Conservation (phyloP, 2,329 filamentous ascomycete genomes). For the Diaporthe sp. region DNA sequence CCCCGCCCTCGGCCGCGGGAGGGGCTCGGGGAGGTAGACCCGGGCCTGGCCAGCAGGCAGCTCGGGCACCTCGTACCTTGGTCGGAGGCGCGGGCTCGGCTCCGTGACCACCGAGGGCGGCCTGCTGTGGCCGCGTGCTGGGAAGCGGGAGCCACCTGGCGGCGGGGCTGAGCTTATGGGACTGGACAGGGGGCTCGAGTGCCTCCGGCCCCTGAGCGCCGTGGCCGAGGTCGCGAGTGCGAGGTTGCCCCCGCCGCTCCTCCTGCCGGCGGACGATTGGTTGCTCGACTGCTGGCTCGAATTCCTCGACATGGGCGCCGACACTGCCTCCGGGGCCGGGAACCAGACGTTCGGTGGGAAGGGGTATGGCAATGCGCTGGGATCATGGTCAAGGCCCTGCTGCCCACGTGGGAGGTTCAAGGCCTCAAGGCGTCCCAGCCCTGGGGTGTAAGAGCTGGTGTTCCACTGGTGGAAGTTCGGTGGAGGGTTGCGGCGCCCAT, state of each 20-base stretch:
- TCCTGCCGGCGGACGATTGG: slow-evolving; percentile 45
- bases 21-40: slow-evolving; percentile 31
- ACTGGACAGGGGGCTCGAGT: slow-evolving; percentile 38
- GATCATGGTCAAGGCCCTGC: slow-evolving; percentile 45
- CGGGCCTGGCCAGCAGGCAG: slow-evolving; percentile 18
- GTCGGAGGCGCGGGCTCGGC: slow-evolving; percentile 55
- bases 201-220: slow-evolving; percentile 14
- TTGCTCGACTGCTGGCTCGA: slow-evolving; percentile 55
- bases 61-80: slow-evolving; percentile 22
- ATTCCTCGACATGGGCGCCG: slow-evolving; percentile 65
- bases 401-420: slow-evolving; percentile 40
- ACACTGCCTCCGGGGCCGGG: slow-evolving; percentile 57
- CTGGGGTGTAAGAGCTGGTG: slow-evolving; percentile 45
- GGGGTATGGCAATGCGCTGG: slow-evolving; percentile 45
- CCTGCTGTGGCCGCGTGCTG: slow-evolving; percentile 45
- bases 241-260: slow-evolving; percentile 45
- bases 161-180: slow-evolving; percentile 13
- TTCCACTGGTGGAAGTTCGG: slow-evolving; percentile 47
- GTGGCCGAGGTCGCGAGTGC: background rate
- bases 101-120: slow-evolving; percentile 61
- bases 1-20: slow-evolving; percentile 3
- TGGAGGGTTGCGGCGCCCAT: slow-evolving; percentile 26
- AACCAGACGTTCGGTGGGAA: slow-evolving; percentile 47
- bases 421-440: slow-evolving; percentile 33
- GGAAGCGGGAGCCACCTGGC: slow-evolving; percentile 18